A percentile compares a stretch with the other conserved stretches of the same genome.
Conservation (phyloP, 371 early-diverging fungal genomes). For the Thermomucor indicae-seudaticae region DNA sequence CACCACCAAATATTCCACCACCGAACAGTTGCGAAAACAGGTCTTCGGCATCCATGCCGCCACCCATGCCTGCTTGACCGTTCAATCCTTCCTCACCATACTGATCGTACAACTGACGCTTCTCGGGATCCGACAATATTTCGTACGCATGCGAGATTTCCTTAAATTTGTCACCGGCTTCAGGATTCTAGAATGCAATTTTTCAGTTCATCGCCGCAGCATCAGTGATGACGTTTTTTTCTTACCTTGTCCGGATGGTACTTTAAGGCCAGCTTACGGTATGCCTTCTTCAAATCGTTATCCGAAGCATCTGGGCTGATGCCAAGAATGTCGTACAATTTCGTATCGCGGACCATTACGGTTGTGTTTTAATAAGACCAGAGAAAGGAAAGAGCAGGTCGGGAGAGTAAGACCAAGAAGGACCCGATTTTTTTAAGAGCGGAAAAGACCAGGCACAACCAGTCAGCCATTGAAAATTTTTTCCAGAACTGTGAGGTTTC, state of each 20-base stretch:
- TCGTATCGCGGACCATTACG: constrained; percentile 78
- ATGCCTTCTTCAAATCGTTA: constrained; percentile 85
- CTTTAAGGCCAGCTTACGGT: constrained; percentile 86
- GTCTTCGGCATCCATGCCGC: constrained; percentile 73
- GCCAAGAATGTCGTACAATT: constrained; percentile 90
- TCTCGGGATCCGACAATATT: constrained; percentile 82
- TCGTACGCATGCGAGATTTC: constrained; percentile 94
- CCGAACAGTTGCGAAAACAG: constrained; percentile 86
- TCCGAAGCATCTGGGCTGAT: constrained; percentile 81
- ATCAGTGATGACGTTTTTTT: neutral
- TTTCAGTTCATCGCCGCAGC: no score
- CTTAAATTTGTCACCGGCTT: constrained; percentile 89
- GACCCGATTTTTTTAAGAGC: neutral
- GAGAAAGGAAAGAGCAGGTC: constrained; percentile 3
- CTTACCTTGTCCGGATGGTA: constrained; percentile 93
- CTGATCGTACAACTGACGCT: constrained; percentile 75
- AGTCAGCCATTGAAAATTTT: no score
- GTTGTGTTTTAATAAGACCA: neutral
- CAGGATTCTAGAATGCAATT: constrained; percentile 81
- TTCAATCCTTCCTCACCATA: constrained; percentile 85
- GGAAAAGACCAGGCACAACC: neutral
- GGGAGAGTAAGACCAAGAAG: neutral
- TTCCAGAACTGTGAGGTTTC: no score
- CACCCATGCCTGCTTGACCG: constrained; percentile 58
- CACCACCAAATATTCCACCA: constrained; percentile 62